Conservation (phyloP, 2,329 filamentous ascomycete genomes). For the Aspergillus sp. region DNA sequence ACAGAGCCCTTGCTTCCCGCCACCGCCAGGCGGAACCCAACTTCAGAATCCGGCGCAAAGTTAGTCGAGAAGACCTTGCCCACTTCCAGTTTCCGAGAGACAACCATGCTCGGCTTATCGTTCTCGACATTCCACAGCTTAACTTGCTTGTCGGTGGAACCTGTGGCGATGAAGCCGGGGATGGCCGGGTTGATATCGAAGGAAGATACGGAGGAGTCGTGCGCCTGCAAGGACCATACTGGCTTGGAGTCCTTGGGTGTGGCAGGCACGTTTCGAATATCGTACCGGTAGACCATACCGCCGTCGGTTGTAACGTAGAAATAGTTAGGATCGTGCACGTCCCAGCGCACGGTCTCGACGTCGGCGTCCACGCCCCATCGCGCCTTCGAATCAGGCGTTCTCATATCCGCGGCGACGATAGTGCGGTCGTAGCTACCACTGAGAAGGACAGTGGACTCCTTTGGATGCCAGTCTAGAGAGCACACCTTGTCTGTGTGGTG, state of each 20-base stretch:
- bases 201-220: slow-evolving; percentile 85
- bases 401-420: slow-evolving; percentile 93
- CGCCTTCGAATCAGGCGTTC: slow-evolving; percentile 79
- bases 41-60: slow-evolving; percentile 87
- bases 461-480: slow-evolving; percentile 88
- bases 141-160: slow-evolving; percentile 89
- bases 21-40: slow-evolving; percentile 88
- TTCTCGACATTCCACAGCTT: slow-evolving; percentile 93
- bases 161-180: slow-evolving; percentile 89
- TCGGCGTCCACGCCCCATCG: slow-evolving; percentile 95
- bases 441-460: slow-evolving; percentile 81
- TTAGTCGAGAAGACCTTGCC: slow-evolving; percentile 90
- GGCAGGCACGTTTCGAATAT: slow-evolving; percentile 73
- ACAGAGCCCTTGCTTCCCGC: slow-evolving; percentile 91
- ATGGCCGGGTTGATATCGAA: slow-evolving; percentile 91
- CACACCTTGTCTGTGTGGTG: slow-evolving; percentile 98
- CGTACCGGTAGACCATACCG: slow-evolving; percentile 89
- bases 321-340: slow-evolving; percentile 86
- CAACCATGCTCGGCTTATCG: slow-evolving; percentile 82
- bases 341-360: slow-evolving; percentile 89
- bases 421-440: slow-evolving; percentile 95
- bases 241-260: slow-evolving; percentile 75
- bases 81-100: slow-evolving; percentile 86
- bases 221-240: slow-evolving; percentile 92
- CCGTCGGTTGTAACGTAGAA: slow-evolving; percentile 95